Percentiles rank a stretch among this genome's conserved stretches.
Conservation (phyloP, 306 rosid species). For the Corylus avellana region DNA sequence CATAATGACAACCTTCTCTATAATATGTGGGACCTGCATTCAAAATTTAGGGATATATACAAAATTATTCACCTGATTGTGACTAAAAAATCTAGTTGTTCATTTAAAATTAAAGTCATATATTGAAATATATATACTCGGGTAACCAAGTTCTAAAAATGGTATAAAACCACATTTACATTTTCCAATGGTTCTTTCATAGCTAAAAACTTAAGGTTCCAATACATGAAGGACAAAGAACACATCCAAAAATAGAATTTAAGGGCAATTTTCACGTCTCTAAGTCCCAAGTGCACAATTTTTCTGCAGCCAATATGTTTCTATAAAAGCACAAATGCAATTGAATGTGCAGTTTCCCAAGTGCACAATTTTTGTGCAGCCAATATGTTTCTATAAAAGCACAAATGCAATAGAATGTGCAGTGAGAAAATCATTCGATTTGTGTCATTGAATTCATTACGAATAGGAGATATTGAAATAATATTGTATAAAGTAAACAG, state of each 20-base stretch:
- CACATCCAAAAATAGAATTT: neutral
- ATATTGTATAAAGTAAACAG: no score
- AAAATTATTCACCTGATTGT: slow-evolving; percentile 20
- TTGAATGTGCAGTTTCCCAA: no score
- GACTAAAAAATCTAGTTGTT: neutral
- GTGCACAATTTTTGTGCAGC: neutral
- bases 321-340: no score
- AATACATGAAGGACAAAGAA: neutral
- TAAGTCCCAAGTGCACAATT: neutral
- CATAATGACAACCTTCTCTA: slow-evolving; percentile 88
- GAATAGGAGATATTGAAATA: no score
- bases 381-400: neutral
- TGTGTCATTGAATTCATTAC: neutral
- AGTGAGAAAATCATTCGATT: neutral
- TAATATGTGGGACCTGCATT: slow-evolving; percentile 85
- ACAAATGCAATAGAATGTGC: neutral
- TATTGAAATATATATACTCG: no score
- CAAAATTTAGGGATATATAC: neutral
- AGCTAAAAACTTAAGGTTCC: neutral
- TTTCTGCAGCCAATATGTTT: no score
- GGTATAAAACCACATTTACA: neutral
- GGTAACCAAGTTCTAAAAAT: slow-evolving; percentile 10
- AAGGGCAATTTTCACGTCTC: neutral
- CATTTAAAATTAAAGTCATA: neutral
- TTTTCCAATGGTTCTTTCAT: neutral